Percentiles rank a stretch among this genome's conserved stretches.
Conservation (phyloP, 2,329 filamentous ascomycete species). For the Neonectria hederae region DNA sequence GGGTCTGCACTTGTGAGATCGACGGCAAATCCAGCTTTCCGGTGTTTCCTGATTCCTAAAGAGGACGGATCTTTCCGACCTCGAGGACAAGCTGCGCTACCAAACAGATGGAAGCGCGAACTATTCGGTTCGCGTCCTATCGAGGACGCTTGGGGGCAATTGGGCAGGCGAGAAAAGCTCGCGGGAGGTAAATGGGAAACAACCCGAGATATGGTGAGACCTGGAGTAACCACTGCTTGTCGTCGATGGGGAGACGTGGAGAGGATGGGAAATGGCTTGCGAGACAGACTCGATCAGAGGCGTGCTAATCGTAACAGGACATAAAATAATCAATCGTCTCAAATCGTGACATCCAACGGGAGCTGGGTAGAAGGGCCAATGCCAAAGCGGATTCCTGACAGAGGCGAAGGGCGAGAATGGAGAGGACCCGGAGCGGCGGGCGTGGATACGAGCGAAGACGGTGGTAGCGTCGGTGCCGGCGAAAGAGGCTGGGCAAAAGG, state of each 20-base stretch:
- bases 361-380: slow-evolving; percentile 3
- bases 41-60: slow-evolving; percentile 59
- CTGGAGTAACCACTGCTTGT: slow-evolving; percentile 10
- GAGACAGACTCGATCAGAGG: slow-evolving; percentile 30
- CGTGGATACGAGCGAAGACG: slow-evolving; percentile 7
- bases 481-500: slow-evolving; percentile 9
- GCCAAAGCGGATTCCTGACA: slow-evolving; percentile 11
- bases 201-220: slow-evolving; percentile 11
- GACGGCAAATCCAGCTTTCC: slow-evolving; percentile 95
- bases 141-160: slow-evolving; percentile 9
- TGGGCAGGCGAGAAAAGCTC: neutral
- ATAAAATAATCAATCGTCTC: slow-evolving; percentile 42
- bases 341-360: slow-evolving; percentile 35
- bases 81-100: slow-evolving; percentile 16
- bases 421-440: slow-evolving; percentile 1
- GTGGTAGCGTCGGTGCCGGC: slow-evolving; percentile 10
- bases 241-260: slow-evolving; percentile 5
- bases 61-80: slow-evolving; percentile 20
- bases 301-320: slow-evolving; percentile 44
- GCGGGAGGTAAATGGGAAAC: slow-evolving; percentile 2
- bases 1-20: slow-evolving; percentile 83
- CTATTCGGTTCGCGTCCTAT: slow-evolving; percentile 3
- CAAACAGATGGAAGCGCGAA: slow-evolving; percentile 8
- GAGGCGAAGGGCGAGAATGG: slow-evolving; percentile 6
- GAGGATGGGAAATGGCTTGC: slow-evolving; percentile 12